phyloP scores from a whole-genome alignment of 495 filamentous ascomycete species.

The Barbatosphaeria neglecta region DNA sequence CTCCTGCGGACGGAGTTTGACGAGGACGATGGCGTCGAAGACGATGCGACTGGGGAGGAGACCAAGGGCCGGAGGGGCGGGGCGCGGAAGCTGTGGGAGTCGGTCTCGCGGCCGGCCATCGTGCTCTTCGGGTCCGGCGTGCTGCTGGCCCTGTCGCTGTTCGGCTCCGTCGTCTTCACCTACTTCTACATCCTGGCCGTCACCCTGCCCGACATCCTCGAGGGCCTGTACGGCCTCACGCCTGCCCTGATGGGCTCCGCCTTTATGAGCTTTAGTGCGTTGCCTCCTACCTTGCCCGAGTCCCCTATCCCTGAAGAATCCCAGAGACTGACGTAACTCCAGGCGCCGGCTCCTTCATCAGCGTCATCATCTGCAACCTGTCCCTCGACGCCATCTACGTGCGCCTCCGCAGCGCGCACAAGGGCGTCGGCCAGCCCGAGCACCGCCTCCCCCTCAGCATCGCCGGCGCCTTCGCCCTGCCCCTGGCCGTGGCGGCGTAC shows the following conservation, averaged over 20 bases:
- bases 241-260: slow-evolving; percentile 32
- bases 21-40: too few relatives aligned
- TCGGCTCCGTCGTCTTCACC: slow-evolving; percentile 36
- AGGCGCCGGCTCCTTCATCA: slow-evolving; percentile 40
- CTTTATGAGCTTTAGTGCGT: slow-evolving; percentile 42
- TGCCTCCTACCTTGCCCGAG: background rate
- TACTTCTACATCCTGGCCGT: slow-evolving; percentile 44
- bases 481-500: slow-evolving; percentile 31
- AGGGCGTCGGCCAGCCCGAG: slow-evolving; percentile 32
- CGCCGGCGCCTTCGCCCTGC: slow-evolving; percentile 27
- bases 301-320: background rate
- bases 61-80: slow-evolving; percentile 3
- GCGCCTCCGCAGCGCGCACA: slow-evolving; percentile 24
- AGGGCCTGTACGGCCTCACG: slow-evolving; percentile 32
- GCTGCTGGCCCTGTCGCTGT: slow-evolving; percentile 35
- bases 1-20: slow-evolving; percentile 36
- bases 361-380: slow-evolving; percentile 32
- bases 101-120: slow-evolving; percentile 33
- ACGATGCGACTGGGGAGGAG: too few relatives aligned
- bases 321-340: slow-evolving; percentile 12
- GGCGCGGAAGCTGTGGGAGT: slow-evolving; percentile 17
- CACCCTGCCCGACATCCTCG: slow-evolving; percentile 39
- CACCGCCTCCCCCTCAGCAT: slow-evolving; percentile 40
- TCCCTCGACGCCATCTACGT: slow-evolving; percentile 41
- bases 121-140: slow-evolving; percentile 38